phyloP scores from a whole-genome alignment of 768 basidiomycete genomes.

The Lactarius akahatsu region DNA sequence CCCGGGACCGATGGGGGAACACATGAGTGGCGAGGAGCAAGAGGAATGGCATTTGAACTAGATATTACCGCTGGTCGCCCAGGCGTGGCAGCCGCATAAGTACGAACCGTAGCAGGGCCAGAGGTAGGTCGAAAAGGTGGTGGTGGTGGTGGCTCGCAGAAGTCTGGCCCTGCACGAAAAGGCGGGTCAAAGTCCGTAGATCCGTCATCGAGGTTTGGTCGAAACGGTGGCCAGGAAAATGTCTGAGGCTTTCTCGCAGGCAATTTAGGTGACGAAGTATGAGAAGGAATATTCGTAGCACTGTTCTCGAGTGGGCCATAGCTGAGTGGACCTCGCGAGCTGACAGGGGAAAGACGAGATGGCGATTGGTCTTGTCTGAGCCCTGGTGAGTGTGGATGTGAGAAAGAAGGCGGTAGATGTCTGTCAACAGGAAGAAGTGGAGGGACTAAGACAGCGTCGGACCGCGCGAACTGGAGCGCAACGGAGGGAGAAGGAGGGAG shows the following conservation, averaged over 20 bases:
- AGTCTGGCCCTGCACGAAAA: slow-evolving; percentile 24
- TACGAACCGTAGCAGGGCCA: slow-evolving; percentile 4
- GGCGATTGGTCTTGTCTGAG: slow-evolving; percentile 17
- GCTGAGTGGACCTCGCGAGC: slow-evolving; percentile 20
- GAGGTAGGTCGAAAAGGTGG: slow-evolving; percentile 15
- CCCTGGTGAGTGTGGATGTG: slow-evolving; percentile 10
- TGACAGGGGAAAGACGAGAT: slow-evolving; percentile 18
- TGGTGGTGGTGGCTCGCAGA: slow-evolving; percentile 15
- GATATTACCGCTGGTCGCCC: slow-evolving; percentile 6
- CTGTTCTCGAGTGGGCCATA: slow-evolving; percentile 19
- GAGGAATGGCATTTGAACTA: slow-evolving; percentile 14
- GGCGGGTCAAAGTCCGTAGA: slow-evolving; percentile 23
- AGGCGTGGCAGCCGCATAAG: background rate
- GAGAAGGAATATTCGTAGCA: slow-evolving; percentile 16
- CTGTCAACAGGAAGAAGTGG: slow-evolving; percentile 2
- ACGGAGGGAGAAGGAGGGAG: slow-evolving; percentile 4
- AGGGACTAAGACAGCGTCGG: background rate
- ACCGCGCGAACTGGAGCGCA: background rate
- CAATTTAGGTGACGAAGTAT: slow-evolving; percentile 19
- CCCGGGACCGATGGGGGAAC: background rate
- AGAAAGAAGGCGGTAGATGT: slow-evolving; percentile 20
- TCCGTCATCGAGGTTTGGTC: slow-evolving; percentile 14
- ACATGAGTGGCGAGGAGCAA: slow-evolving; percentile 17
- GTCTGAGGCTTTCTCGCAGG: slow-evolving; percentile 14
- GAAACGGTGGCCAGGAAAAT: slow-evolving; percentile 26